A percentile compares a stretch with the other conserved stretches of the same genome.
Evolutionary conservation across 768 basidiomycete species (phyloP).

Genomic region (Porphyrellus cyaneotinctus): DNA sequence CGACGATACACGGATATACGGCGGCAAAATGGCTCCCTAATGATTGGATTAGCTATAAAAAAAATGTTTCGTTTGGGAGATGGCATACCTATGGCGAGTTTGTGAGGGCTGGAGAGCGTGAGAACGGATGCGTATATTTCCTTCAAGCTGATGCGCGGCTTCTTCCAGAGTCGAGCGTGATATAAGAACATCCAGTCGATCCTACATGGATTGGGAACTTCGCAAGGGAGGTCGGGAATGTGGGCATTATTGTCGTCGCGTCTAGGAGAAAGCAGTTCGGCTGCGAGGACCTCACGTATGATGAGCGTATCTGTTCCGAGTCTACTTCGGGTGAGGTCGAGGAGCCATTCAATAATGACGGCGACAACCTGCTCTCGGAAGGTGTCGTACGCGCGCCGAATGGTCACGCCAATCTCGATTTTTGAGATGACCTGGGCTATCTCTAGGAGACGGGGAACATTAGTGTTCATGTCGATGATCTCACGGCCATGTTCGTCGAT

Average conservation of each 20-base stretch:
- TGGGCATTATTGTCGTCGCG: slow-evolving; percentile 45
- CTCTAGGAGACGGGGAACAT: slow-evolving; percentile 55
- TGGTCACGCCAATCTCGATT: slow-evolving; percentile 88
- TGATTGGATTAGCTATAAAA: slow-evolving; percentile 1
- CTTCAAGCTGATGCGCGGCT: slow-evolving; percentile 72
- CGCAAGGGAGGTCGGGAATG: slow-evolving; percentile 35
- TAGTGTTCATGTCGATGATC: slow-evolving; percentile 71
- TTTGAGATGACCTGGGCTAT: slow-evolving; percentile 75
- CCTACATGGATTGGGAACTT: slow-evolving; percentile 51
- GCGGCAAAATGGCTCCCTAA: slow-evolving; percentile 79
- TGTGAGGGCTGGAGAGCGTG: slow-evolving; percentile 67
- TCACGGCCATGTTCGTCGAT: slow-evolving; percentile 81
- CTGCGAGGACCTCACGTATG: slow-evolving; percentile 68
- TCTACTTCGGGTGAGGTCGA: slow-evolving; percentile 73
- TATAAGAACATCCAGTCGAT: slow-evolving; percentile 77
- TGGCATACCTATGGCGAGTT: slow-evolving; percentile 66
- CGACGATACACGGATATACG: slow-evolving; percentile 83
- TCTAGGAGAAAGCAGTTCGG: slow-evolving; percentile 62
- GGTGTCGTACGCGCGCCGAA: slow-evolving; percentile 81
- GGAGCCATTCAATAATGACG: slow-evolving; percentile 82
- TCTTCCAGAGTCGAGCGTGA: slow-evolving; percentile 84
- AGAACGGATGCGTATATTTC: slow-evolving; percentile 77
- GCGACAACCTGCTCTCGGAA: slow-evolving; percentile 83
- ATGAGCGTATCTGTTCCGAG: slow-evolving; percentile 63
- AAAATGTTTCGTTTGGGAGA: background rate